Conservation (phyloP, 2,329 filamentous ascomycete genomes). For the Xylaria sp. region DNA sequence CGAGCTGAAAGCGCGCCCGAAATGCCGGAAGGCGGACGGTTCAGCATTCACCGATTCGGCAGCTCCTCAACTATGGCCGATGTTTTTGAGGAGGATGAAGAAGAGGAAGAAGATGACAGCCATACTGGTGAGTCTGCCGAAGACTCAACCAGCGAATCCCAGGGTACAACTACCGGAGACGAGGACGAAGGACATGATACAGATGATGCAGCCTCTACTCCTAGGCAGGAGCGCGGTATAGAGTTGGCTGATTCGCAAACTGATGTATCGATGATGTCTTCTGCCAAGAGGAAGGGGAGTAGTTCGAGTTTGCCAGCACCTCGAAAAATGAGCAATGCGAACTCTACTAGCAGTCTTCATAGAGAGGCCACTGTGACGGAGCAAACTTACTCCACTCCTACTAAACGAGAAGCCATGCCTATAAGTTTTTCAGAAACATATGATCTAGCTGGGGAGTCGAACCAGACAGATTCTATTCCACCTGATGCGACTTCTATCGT, state of each 20-base stretch:
- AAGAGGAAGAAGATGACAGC: conserved; percentile 61
- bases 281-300: conserved; percentile 58
- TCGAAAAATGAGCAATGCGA: conserved; percentile 58
- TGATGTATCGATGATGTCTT: conserved; percentile 26
- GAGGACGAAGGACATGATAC: conserved; percentile 38
- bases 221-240: conserved; percentile 46
- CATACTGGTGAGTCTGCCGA: conserved; percentile 43
- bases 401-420: conserved; percentile 52
- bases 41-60: conserved; percentile 69
- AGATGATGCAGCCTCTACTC: conserved; percentile 45
- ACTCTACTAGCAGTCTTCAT: conserved; percentile 61
- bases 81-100: conserved; percentile 87
- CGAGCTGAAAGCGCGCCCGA: conserved; percentile 84
- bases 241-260: conserved; percentile 33
- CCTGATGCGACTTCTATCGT: conserved; percentile 61
- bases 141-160: conserved; percentile 43
- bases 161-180: conserved; percentile 40
- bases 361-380: conserved; percentile 64
- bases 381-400: conserved; percentile 51
- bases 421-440: conserved; percentile 48
- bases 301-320: conserved; percentile 56
- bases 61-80: conserved; percentile 83
- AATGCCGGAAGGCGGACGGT: conserved; percentile 69
- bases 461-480: conserved; percentile 59
- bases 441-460: conserved; percentile 54